Evolutionary conservation across 192 early-diverging fungal genomes (phyloP), one percentile per base, ranked within the genome.

Genomic region (Umbelopsis sp.): DNA sequence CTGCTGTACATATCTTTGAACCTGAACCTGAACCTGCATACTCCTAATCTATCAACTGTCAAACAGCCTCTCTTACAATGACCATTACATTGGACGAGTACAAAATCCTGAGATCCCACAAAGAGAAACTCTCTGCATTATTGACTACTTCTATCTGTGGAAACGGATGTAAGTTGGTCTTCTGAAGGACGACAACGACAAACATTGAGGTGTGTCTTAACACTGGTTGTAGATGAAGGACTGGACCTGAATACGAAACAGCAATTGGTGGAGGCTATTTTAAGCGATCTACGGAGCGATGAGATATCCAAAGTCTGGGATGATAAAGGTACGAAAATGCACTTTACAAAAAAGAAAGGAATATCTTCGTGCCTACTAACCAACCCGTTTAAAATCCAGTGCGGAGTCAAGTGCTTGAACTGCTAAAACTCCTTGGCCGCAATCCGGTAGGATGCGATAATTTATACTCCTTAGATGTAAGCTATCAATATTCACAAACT

Each of bases 391-490:
- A 11, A 29, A 32, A 51, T 69, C 31, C 31, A 91, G 90, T 84
- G n/a, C 77, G 77, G 41, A 67, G 69, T 0, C 36, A 76, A 45
- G 87, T 85, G 17, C 70, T 93, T 32, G 74, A 87, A 52, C 70
- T 80, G 12, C 69, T 93, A 53, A 89, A 89, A 72, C 80, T 86
- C 17, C 72, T 93, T 24, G 86, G 84, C 9, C 81, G 91, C 25
- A 81, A 86, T 52, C 72, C 80, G 3, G 73, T 77, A 38, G 91
- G 91, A 29, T 85, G 87, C 69, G 86, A 87, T 21, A 49, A 65
- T 21, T 68, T 93, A 36, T 88, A 87, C 73, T 77, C 86, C 24
- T 80, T 84, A 52, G 47, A 80, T 77, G 88, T 89, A 82, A 62
- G 52, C 34, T 9, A 24, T 45, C 9, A 25, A 22, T 9, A 26